A percentile compares a stretch with the other conserved stretches of the same genome.
These are phyloP conservation scores for Sechiopsis laciniata DNA, from an alignment of 306 rosid species.

Conservation along the genomic window DNA sequence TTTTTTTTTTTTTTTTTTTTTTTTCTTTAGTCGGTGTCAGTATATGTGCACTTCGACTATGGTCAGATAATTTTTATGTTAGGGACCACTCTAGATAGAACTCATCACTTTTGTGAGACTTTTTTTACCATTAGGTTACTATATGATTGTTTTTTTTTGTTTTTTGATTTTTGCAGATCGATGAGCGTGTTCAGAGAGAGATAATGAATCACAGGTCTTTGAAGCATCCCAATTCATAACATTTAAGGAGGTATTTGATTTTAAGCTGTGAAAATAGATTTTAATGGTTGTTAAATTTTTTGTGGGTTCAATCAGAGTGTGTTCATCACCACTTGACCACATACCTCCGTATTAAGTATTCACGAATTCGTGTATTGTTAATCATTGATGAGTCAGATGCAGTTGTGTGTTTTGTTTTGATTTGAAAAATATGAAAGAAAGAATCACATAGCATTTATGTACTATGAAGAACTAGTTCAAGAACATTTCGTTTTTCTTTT, in stretches of 20 bases:
- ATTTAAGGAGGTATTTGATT: conserved; percentile 74
- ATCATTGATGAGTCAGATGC: conserved; percentile 5
- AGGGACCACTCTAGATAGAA: no score
- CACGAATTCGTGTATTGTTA: neutral
- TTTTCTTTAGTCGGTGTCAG: no score
- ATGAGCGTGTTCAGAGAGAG: conserved; percentile 95
- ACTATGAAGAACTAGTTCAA: no score
- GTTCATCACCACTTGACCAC: neutral
- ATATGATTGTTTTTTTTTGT: no score
- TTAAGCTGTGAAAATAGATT: neutral
- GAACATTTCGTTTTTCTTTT: no score
- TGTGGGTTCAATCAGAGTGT: neutral
- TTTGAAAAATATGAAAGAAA: no score
- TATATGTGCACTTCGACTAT: no score
- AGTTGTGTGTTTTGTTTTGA: neutral
- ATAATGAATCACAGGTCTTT: conserved; percentile 86
- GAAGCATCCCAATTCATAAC: conserved; percentile 90
- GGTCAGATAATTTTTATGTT: no score
- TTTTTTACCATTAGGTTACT: no score
- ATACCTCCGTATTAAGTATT: neutral
- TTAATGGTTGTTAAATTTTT: neutral
- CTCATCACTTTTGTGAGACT: no score
- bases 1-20: no score
- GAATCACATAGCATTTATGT: no score
- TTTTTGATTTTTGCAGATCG: conserved; percentile 46